A percentile compares a stretch with the other conserved stretches of the same genome.
phyloP scores from a whole-genome alignment of 208 protist genomes.

The Trypanosoma lewisi region DNA sequence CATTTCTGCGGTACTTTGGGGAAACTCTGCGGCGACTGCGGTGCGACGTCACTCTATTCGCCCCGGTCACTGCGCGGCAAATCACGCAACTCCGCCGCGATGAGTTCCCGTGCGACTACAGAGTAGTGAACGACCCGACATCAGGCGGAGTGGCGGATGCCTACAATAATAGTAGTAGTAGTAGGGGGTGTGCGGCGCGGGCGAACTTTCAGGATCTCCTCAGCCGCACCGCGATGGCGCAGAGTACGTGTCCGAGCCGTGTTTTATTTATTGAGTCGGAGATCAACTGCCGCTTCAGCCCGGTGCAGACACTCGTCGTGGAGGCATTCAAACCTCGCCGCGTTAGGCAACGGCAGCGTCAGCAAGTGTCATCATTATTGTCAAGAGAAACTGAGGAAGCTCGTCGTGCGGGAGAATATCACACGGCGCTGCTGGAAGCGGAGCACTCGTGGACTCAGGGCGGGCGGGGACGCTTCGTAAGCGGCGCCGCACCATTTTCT shows the following conservation, averaged over 20 bases:
- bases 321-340: conserved; percentile 61
- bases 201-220: conserved; percentile 71
- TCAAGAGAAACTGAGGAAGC: background rate
- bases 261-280: conserved; percentile 84
- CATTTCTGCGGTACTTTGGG: conserved; percentile 67
- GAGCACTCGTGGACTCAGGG: conserved; percentile 18
- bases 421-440: conserved; percentile 13
- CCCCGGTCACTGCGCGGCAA: conserved; percentile 25
- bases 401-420: background rate
- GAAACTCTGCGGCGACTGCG: conserved; percentile 54
- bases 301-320: conserved; percentile 65
- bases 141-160: conserved; percentile 5
- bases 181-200: conserved; percentile 10
- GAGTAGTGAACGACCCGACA: conserved; percentile 43
- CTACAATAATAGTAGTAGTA: background rate
- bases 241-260: conserved; percentile 34
- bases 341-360: conserved; percentile 35
- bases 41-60: conserved; percentile 70
- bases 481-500: conserved; percentile 6
- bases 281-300: conserved; percentile 75
- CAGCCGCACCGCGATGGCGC: conserved; percentile 29
- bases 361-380: background rate
- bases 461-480: background rate
- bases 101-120: conserved; percentile 53
- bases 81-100: conserved; percentile 33